phyloP scores from a whole-genome alignment of 805 yeast species.

The Starmerella apicola region DNA sequence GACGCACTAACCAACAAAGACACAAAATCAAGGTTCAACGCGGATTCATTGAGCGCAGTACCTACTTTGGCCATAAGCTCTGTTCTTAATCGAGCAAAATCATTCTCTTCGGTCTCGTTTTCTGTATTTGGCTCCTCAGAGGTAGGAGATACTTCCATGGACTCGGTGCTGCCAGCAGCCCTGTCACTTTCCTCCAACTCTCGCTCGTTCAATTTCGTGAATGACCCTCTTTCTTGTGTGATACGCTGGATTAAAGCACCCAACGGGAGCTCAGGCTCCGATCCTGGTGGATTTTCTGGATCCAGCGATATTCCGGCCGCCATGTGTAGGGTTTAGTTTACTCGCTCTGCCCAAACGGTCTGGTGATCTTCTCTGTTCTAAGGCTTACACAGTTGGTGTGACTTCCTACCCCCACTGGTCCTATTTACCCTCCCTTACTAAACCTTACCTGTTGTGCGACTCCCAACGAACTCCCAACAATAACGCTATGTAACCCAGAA shows the following conservation, averaged over 20 bases:
- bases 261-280: conserved; percentile 14
- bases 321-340: too few relatives aligned
- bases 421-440: too few relatives aligned
- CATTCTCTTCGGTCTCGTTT: not conserved
- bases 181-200: conserved; percentile 25
- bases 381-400: too few relatives aligned
- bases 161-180: conserved; percentile 12
- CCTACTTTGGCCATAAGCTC: conserved; percentile 24
- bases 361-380: too few relatives aligned
- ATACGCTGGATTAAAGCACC: conserved; percentile 43
- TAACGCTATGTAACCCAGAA: too few relatives aligned
- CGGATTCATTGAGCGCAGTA: conserved; percentile 75
- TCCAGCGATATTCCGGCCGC: not conserved
- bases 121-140: not conserved
- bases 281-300: not conserved
- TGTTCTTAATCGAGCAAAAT: conserved; percentile 21
- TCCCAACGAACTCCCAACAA: too few relatives aligned
- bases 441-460: too few relatives aligned
- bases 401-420: too few relatives aligned
- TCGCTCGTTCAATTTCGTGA: conserved; percentile 46
- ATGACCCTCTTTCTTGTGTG: conserved; percentile 47
- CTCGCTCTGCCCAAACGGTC: too few relatives aligned
- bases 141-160: conserved; percentile 19
- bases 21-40: conserved; percentile 75
- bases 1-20: conserved; percentile 68